A percentile compares a stretch with the other conserved stretches of the same genome.
phyloP scores from a whole-genome alignment of 2,329 filamentous ascomycete genomes.

The Cladobotryum mycophilum region DNA sequence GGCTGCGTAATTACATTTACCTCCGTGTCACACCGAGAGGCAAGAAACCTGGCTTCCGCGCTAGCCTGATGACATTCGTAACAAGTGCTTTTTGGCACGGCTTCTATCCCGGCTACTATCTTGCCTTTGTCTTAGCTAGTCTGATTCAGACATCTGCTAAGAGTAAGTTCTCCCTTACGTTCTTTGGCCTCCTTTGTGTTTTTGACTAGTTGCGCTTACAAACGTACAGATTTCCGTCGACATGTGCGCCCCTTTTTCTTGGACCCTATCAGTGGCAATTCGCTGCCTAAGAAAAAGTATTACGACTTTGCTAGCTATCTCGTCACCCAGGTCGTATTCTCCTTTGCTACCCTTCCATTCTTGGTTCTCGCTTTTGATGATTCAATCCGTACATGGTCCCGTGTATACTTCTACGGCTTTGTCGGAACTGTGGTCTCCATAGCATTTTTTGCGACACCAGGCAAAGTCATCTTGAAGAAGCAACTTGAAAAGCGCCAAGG shows the following conservation, averaged over 20 bases:
- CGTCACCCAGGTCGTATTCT: constrained; percentile 74
- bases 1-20: constrained; percentile 94
- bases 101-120: constrained; percentile 94
- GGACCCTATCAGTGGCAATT: constrained; percentile 63
- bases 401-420: constrained; percentile 84
- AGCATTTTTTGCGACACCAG: constrained; percentile 73
- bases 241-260: constrained; percentile 90
- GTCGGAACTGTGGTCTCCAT: constrained; percentile 59
- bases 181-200: neutral
- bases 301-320: constrained; percentile 77
- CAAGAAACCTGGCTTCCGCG: constrained; percentile 93
- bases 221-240: constrained; percentile 70
- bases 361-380: constrained; percentile 68
- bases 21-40: constrained; percentile 90
- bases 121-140: constrained; percentile 82
- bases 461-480: constrained; percentile 54
- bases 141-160: constrained; percentile 92
- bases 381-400: constrained; percentile 70
- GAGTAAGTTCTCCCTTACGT: constrained; percentile 52
- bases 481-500: constrained; percentile 52
- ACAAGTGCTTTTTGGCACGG: constrained; percentile 98
- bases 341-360: constrained; percentile 79
- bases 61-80: constrained; percentile 86
- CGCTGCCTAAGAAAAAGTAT: constrained; percentile 68
- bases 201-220: constrained; percentile 5